phyloP scores from a whole-genome alignment of 2,329 filamentous ascomycete species.

The Fusarium nurragi region DNA sequence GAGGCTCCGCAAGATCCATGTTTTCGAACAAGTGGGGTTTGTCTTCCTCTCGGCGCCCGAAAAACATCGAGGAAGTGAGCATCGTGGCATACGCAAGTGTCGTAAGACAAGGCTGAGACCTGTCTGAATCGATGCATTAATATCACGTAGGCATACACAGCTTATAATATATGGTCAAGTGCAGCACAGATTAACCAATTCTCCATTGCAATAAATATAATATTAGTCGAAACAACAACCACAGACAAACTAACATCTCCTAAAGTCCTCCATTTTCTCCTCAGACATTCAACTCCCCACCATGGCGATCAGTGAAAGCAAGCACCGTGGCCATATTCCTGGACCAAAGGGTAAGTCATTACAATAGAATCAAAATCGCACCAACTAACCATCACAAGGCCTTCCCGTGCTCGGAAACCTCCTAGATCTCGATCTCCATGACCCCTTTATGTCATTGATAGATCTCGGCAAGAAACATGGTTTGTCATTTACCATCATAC shows the following conservation, averaged over 20 bases:
- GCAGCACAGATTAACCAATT: not conserved
- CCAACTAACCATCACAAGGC: not conserved
- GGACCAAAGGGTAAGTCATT: not conserved
- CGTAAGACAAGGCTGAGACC: no score
- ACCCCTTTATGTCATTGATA: not conserved
- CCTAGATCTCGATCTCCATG: not conserved
- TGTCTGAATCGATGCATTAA: no score
- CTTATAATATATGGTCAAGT: not conserved
- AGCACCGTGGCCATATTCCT: not conserved
- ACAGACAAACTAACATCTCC: not conserved
- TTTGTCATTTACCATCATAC: not conserved
- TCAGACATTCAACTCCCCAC: not conserved
- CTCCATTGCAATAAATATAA: not conserved
- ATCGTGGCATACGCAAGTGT: not conserved
- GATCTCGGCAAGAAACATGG: not conserved
- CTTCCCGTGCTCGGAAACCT: not conserved
- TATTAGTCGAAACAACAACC: not conserved
- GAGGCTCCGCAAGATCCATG: not conserved
- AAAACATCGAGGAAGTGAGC: no score
- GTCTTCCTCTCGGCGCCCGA: no score
- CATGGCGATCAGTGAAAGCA: constrained; percentile 6
- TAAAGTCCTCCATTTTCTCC: not conserved
- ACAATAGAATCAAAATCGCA: fast-evolving
- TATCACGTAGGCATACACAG: no score
- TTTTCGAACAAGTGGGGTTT: no score